Evolutionary conservation across 2,329 filamentous ascomycete genomes (phyloP), one percentile per base, ranked within the genome.

Genomic region (Albifimbria verrucaria): DNA sequence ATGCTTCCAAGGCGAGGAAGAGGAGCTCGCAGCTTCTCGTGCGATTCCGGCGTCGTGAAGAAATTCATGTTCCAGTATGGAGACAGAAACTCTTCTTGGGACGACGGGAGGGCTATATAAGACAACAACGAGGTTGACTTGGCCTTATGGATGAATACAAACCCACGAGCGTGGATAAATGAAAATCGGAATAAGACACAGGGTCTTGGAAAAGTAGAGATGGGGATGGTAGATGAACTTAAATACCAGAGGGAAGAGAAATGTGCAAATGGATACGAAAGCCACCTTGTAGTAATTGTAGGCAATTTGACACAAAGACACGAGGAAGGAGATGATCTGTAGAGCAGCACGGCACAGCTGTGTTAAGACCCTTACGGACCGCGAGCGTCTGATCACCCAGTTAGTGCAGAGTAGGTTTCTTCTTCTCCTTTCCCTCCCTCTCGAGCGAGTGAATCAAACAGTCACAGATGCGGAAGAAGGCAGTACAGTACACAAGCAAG

Each of bases 391-490:
- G 51, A 54, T 62, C 52, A 54, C 51, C 49, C 48, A 60, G 53
- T 65, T 56, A 63, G 61, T 57, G 59, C 62, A 62, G 32, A 39
- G 56, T 54, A 54, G 59, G 57, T 61, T 59, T 59, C 60, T 65
- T 66, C 59, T 65, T 60, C 25, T 24, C 44, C 15, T 17, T 47
- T 23, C 25, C 25, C 25, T 47, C 44, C 44, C 44, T 10, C 23
- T 26, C 48, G 55, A 59, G 65, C 65, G 64, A 62, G 65, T 68
- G 61, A 62, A 60, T 65, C 58, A 60, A 26, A 59, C 57, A 58
- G 54, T 63, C 60, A 64, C 61, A 59, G 55, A 57, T 48, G 36
- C 47, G 25, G 42, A 36, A 60, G 55, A 62, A 57, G 55, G 57
- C 55, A 60, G 56, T 54, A 61, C 45, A n/a, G n/a, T n/a, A n/a